Evolutionary conservation across 2,329 filamentous ascomycete species (phyloP).

Genomic region (Penicillium polonicum): DNA sequence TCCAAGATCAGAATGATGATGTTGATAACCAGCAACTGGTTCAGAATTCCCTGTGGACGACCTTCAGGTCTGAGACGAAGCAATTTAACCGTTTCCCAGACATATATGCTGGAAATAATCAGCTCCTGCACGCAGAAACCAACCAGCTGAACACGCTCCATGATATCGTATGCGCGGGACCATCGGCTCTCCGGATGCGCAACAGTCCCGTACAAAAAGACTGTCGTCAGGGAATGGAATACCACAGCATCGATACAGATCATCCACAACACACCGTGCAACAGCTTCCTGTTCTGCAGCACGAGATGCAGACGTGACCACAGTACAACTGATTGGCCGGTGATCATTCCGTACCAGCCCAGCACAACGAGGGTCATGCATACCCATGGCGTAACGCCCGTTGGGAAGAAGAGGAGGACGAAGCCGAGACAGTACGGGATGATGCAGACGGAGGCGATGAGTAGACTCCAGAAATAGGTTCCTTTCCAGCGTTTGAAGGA

Average conservation of each 20-base stretch:
- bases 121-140: conserved; percentile 55
- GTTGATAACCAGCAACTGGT: conserved; percentile 54
- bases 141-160: conserved; percentile 54
- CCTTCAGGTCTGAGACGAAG: conserved; percentile 22
- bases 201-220: conserved; percentile 42
- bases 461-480: conserved; percentile 50
- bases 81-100: conserved; percentile 47
- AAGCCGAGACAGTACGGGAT: conserved; percentile 44
- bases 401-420: conserved; percentile 43
- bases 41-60: conserved; percentile 21
- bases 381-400: conserved; percentile 32
- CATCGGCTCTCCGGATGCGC: conserved; percentile 17
- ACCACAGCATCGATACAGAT: conserved; percentile 44
- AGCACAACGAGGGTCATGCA: conserved; percentile 39
- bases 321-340: conserved; percentile 47
- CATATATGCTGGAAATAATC: conserved; percentile 52
- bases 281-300: conserved; percentile 34
- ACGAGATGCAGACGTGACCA: conserved; percentile 49
- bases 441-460: conserved; percentile 43
- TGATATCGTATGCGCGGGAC: conserved; percentile 37
- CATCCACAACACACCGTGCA: conserved; percentile 43
- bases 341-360: conserved; percentile 46
- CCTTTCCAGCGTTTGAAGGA: conserved; percentile 45
- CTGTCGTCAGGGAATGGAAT: conserved; percentile 42
- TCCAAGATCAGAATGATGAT: conserved; percentile 49